Evolutionary conservation across 768 basidiomycete species (phyloP), one percentile per base, ranked within the genome.

Genomic region (Kwoniella europaea): DNA sequence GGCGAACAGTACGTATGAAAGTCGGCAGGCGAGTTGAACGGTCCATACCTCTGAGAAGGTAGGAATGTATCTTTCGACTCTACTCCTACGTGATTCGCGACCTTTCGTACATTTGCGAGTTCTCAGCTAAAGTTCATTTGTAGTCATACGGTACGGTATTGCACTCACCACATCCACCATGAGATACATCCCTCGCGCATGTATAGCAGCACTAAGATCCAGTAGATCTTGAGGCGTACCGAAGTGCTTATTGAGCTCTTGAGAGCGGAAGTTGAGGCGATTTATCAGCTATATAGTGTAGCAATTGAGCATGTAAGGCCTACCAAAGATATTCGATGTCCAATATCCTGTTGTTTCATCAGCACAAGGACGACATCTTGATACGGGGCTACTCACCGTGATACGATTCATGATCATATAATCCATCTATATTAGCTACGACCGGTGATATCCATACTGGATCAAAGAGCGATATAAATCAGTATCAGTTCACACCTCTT

Each of bases 31-130:
- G 64, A 35, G 46, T 68, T 57, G 63, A 74, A 74, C 43, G 71
- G 78, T 9, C 79, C 81, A 62, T 82, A 78, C 2, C 71, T 29
- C 7, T 53, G 57, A 42, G 73, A 69, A 2, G 81, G 78, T 80
- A 90, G 88, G 16, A 91, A 90, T 7, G 85, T 87, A 29, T 84
- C 85, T 3, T 88, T 87, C 3, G 88, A 88, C 2, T 89, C 65
- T 1, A 75, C 84, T 87, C 92, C 93, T 55, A 95, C 91, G 81
- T 94, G 91, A 81, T 94, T 94, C 22, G 90, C 89, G 46, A 94
- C 91, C 79, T 80, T 16, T 54, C 1, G 7, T 10, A n/a, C 18
- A 35, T 35, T 35, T 7, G 3, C 35, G 7, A 35, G 35, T 4
- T 4, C 35, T 35, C 35, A 35, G 58, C 9, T 52, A 42, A 65